A percentile compares a stretch with the other conserved stretches of the same genome.
Conservation (phyloP, 2,329 filamentous ascomycete species). For the Aspergillus intermedius region DNA sequence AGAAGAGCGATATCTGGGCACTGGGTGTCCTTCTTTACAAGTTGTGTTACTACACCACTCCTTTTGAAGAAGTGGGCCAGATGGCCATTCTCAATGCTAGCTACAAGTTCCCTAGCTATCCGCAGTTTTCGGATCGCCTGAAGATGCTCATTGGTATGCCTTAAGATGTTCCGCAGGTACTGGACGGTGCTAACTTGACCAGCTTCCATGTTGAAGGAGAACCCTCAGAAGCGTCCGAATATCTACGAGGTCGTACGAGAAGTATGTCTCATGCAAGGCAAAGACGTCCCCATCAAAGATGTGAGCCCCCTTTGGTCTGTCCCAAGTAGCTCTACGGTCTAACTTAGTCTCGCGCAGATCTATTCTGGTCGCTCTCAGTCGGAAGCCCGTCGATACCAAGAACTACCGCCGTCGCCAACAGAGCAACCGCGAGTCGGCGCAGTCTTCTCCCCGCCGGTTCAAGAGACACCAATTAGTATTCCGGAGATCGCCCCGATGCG, state of each 20-base stretch:
- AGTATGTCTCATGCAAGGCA: constrained; percentile 80
- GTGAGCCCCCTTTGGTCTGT: constrained; percentile 45
- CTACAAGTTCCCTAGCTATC: constrained; percentile 85
- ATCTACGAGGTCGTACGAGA: constrained; percentile 91
- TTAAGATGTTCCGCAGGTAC: neutral
- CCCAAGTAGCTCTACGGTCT: neutral
- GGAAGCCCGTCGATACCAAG: constrained; percentile 56
- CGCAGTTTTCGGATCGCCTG: constrained; percentile 78
- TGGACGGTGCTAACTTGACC: constrained; percentile 15
- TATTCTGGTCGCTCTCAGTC: constrained; percentile 60
- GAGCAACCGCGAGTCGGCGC: constrained; percentile 65
- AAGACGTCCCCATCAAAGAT: constrained; percentile 80
- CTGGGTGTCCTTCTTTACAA: constrained; percentile 94
- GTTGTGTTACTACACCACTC: constrained; percentile 97
- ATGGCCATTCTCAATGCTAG: constrained; percentile 94
- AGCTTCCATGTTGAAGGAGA: constrained; percentile 83
- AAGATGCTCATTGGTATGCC: constrained; percentile 78
- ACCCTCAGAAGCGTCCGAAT: constrained; percentile 72
- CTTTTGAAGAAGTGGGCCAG: constrained; percentile 95
- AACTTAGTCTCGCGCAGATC: constrained; percentile 47
- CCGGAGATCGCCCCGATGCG: constrained; percentile 94
- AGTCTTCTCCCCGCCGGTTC: constrained; percentile 68
- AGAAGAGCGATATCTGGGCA: constrained; percentile 98
- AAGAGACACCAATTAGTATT: constrained; percentile 60
- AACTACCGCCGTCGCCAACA: constrained; percentile 52